Base-by-base conservation (phyloP, 2,329 filamentous ascomycete genomes). In the Rosellinia necatrix region DNA sequence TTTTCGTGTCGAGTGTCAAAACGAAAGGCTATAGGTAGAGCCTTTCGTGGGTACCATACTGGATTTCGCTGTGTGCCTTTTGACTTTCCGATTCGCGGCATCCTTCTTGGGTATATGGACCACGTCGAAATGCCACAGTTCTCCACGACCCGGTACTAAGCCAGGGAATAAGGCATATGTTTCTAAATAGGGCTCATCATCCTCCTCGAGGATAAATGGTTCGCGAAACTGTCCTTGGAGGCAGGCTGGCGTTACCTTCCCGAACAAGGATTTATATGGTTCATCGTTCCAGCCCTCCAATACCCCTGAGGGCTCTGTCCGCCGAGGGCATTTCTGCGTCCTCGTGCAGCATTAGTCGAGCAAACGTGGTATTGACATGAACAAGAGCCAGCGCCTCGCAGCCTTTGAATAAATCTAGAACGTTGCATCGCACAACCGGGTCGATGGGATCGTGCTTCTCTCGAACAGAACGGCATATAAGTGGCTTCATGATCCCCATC, bases 231-330 rank as follows among this genome's bases (percentile, higher is more conserved):
- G 8, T 48, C n/a, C 43, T 43, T 24, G 30, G 15, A 35, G 24
- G 24, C 15, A 49, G 15, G 46, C 30, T 58, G 35, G 56, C 41
- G 51, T 34, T 44, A 58, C 51, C 40, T 22, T 47, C 48, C 29
- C 24, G 2, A 40, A 48, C 56, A 56, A 52, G 56, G 56, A 52
- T 59, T 42, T 58, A 58, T 7, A 55, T 32, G 29, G 35, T 38
- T 58, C 32, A 9, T 27, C 27, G 55, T 54, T 58, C 55, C 46
- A 58, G 51, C 40, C 55, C 46, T 17, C 35, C 50, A 17, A 49
- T 53, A 53, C 54, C 54, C 54, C 54, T 57, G 54, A 53, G 49
- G 42, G 41, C 29, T 42, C 19, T 17, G 27, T 41, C 29, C 17
- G 42, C 24, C 27, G 17, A 53, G 15, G 12, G n/a, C 10, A 19